These are phyloP conservation scores for Plenodomus lindquistii DNA, from an alignment of 2,329 filamentous ascomycete genomes.

Conservation along the genomic window DNA sequence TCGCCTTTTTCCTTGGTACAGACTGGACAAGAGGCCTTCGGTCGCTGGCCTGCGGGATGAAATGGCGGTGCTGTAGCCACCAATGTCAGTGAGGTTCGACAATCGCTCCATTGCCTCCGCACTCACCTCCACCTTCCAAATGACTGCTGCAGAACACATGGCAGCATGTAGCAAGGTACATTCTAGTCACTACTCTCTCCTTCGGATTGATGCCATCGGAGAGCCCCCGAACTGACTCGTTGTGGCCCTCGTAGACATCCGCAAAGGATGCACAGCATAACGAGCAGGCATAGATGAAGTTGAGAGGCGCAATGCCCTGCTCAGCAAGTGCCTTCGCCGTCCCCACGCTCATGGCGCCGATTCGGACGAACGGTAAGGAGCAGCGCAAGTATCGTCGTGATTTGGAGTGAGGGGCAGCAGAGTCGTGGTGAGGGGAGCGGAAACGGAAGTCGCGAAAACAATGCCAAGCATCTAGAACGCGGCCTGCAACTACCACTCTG, in stretches of 20 bases:
- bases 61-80: conserved; percentile 50
- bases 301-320: conserved; percentile 41
- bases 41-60: conserved; percentile 46
- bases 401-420: conserved; percentile 3
- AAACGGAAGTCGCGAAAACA: conserved; percentile 17
- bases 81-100: neutral
- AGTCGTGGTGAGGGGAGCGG: conserved; percentile 1
- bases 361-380: neutral
- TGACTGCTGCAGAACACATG: conserved; percentile 56
- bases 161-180: conserved; percentile 55
- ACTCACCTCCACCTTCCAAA: conserved; percentile 53
- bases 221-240: conserved; percentile 44
- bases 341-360: conserved; percentile 14
- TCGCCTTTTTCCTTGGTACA: conserved; percentile 47
- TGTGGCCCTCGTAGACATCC: conserved; percentile 49
- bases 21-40: conserved; percentile 51
- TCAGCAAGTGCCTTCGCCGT: conserved; percentile 12
- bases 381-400: neutral
- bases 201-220: conserved; percentile 42
- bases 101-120: neutral
- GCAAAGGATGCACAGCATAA: conserved; percentile 52
- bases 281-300: conserved; percentile 55
- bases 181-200: conserved; percentile 47
- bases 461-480: conserved; percentile 19
- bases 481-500: neutral